Base-by-base conservation (phyloP, 176 grass and related monocot genomes). In the Avena eriantha region DNA sequence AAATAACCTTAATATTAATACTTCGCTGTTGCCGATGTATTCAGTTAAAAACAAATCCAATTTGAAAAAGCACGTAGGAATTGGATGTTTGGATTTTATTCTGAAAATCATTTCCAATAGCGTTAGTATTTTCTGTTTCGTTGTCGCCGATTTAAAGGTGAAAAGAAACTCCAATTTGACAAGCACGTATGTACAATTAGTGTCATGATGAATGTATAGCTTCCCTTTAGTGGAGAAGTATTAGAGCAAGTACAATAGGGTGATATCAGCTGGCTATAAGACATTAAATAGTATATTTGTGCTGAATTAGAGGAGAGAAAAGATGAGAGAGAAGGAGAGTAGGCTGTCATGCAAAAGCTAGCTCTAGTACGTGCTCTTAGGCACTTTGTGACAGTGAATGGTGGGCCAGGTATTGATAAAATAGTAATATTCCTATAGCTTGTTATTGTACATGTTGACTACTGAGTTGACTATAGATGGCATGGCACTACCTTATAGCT, bases 191-290 rank as follows among this genome's bases (percentile, higher is more conserved):
- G 41, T 15, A 13, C 69, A 49, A 74, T 49, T 49, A 24, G 43
- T 73, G 43, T 47, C 70, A 24, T 49, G 21, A 26, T 74, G 22
- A 9, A 49, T 26, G 71, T 74, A 74, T 49, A 48, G 68, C 13
- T 74, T 83, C 59, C 10, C 36, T 73, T 83, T 15, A 33, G 24
- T 7, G 53, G 69, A 58, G 22, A 84, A 84, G 26, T 74, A 59
- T 43, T 29, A 74, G 39, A 47, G 39, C 10, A 58, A 29, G 29
- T 29, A 29, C 29, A 29, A 29, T 29, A 29, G 29, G 29, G 29
- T 29, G 29, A 29, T 29, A 29, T 29, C 29, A 29, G 29, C 29
- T 29, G 2, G 29, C 29, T 29, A 29, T 29, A 29, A 29, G 29
- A 29, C 29, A 29, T 29, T 29, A 29, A 29, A 29, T 29, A 29